Percentiles rank a stretch among this genome's conserved stretches.
phyloP scores from a whole-genome alignment of 2,329 filamentous ascomycete genomes.

The Fusarium goolgardi region DNA sequence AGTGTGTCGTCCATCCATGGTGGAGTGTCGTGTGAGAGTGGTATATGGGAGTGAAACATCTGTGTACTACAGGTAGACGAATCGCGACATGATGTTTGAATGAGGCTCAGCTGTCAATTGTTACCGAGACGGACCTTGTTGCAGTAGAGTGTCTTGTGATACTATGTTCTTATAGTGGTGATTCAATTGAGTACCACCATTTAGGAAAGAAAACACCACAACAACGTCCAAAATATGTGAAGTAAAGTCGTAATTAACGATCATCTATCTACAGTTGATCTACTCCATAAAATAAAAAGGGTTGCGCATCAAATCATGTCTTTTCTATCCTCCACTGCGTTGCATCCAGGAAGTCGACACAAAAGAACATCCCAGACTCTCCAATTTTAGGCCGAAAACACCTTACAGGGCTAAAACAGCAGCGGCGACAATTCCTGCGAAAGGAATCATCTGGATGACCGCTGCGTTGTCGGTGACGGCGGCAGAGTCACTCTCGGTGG shows the following conservation, averaged over 20 bases:
- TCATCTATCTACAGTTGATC: constrained; percentile 7
- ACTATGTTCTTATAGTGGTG: background rate
- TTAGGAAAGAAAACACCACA: background rate
- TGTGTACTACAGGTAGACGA: background rate
- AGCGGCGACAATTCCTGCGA: constrained; percentile 40
- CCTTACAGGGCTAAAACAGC: constrained; percentile 41
- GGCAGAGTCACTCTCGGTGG: constrained; percentile 13
- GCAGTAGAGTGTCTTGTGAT: background rate
- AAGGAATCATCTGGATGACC: constrained; percentile 33
- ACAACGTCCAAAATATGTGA: background rate
- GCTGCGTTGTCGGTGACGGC: constrained; percentile 34
- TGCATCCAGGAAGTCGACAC: constrained; percentile 29
- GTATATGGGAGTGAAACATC: background rate
- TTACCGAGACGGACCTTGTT: background rate
- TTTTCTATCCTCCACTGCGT: constrained; percentile 38
- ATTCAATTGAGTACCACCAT: background rate
- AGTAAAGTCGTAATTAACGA: constrained; percentile 11
- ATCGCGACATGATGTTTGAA: background rate
- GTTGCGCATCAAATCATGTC: constrained; percentile 13
- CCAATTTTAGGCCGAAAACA: background rate
- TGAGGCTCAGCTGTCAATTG: background rate
- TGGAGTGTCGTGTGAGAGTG: background rate
- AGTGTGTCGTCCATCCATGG: background rate
- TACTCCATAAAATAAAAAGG: constrained; percentile 11
- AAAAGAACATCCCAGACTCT: constrained; percentile 5